Percentiles rank a stretch among this genome's conserved stretches.
Conservation (phyloP, 768 basidiomycete species). For the Gelatoporia subvermispora region DNA sequence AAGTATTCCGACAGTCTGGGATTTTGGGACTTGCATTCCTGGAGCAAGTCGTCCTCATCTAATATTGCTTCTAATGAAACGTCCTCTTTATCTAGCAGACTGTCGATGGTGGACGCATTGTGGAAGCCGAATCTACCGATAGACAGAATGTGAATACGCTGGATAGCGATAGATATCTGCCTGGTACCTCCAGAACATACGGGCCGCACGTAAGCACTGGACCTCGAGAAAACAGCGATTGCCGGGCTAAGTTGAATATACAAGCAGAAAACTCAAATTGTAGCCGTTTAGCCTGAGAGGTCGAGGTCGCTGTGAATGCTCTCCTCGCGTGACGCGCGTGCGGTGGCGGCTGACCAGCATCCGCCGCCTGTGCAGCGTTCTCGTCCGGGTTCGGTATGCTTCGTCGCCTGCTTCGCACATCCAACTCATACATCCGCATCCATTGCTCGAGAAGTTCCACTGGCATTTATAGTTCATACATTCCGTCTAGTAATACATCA, state of each 20-base stretch:
- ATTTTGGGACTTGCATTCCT: conserved; percentile 95
- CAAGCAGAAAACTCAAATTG: too few species aligned
- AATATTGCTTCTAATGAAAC: conserved; percentile 86
- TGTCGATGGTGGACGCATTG: conserved; percentile 86
- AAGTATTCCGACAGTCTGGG: conserved; percentile 86
- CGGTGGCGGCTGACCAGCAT: neutral
- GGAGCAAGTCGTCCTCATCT: conserved; percentile 89
- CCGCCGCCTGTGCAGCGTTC: conserved; percentile 8
- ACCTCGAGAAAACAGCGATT: too few species aligned
- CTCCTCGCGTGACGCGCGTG: too few species aligned
- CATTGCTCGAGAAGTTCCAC: too few species aligned
- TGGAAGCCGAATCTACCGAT: conserved; percentile 79
- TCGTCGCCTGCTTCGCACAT: neutral
- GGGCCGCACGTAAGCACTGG: neutral
- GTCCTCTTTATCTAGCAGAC: conserved; percentile 85
- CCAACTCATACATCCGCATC: too few species aligned
- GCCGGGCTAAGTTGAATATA: too few species aligned
- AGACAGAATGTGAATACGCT: conserved; percentile 10
- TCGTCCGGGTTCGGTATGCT: neutral
- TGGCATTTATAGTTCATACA: too few species aligned
- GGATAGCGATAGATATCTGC: conserved; percentile 6
- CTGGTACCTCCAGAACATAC: conserved; percentile 47
- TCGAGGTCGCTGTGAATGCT: too few species aligned
- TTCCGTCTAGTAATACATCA: neutral
- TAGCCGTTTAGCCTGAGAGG: too few species aligned